phyloP scores from a whole-genome alignment of 2,329 filamentous ascomycete species.

The Claviceps africana region DNA sequence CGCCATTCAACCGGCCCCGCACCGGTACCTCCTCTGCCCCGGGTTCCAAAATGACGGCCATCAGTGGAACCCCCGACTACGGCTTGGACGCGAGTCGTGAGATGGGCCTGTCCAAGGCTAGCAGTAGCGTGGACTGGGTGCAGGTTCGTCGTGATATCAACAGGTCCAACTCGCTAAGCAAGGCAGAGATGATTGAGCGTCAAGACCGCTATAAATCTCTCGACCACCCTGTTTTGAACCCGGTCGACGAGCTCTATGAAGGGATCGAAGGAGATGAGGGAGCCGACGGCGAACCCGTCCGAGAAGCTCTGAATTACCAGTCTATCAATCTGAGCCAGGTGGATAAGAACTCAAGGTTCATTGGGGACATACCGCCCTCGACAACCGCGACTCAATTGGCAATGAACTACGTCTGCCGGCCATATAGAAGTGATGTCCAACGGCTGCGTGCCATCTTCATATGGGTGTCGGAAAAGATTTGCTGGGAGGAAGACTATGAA shows the following conservation, averaged over 20 bases:
- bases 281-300: conserved; percentile 69
- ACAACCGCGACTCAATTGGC: conserved; percentile 72
- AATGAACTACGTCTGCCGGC: conserved; percentile 83
- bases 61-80: conserved; percentile 19
- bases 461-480: conserved; percentile 89
- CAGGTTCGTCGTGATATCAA: conserved; percentile 93
- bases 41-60: conserved; percentile 25
- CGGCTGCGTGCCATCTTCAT: conserved; percentile 88
- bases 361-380: conserved; percentile 68
- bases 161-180: conserved; percentile 81
- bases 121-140: conserved; percentile 68
- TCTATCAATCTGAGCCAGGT: conserved; percentile 71
- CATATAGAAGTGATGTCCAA: conserved; percentile 88
- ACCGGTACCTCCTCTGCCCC: conserved; percentile 28
- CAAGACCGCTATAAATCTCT: conserved; percentile 89
- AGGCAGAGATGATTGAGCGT: conserved; percentile 72
- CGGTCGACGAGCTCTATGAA: conserved; percentile 78
- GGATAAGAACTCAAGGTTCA: conserved; percentile 89
- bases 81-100: conserved; percentile 48
- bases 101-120: conserved; percentile 48
- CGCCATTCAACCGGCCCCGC: conserved; percentile 29
- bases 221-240: conserved; percentile 75
- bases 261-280: conserved; percentile 82
- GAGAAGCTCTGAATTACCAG: conserved; percentile 67
- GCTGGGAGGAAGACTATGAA: conserved; percentile 91